Percentiles rank a stretch among this genome's conserved stretches.
phyloP scores from a whole-genome alignment of 73 alveolate genomes.

The Tetrahymena elliotti region DNA sequence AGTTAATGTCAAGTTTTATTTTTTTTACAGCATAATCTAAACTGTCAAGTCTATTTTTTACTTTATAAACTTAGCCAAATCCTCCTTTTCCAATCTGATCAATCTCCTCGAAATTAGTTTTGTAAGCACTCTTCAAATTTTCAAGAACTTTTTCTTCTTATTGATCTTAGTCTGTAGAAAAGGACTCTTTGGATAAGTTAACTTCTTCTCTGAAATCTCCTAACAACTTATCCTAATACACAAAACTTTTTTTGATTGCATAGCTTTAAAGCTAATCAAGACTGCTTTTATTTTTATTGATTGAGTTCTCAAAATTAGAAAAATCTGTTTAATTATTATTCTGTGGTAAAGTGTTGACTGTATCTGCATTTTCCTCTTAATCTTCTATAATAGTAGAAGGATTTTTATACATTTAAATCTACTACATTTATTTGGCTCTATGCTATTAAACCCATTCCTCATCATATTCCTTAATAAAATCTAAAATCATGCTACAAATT shows the following conservation, averaged over 20 bases:
- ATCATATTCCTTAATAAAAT: not conserved
- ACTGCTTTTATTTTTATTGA: not conserved
- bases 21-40: slow-evolving; percentile 43
- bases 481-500: not conserved
- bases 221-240: not conserved
- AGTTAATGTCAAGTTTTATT: slow-evolving; percentile 14
- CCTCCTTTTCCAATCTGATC: slow-evolving; percentile 50
- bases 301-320: not conserved
- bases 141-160: not conserved
- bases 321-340: not conserved
- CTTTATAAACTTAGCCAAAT: slow-evolving; percentile 46
- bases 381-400: not conserved
- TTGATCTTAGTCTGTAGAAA: not conserved
- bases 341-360: not conserved
- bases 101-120: slow-evolving; percentile 19
- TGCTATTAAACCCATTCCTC: not conserved
- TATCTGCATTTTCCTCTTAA: not conserved
- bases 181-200: not conserved
- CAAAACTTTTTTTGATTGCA: not conserved
- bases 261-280: not conserved
- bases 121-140: not conserved
- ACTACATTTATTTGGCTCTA: not conserved
- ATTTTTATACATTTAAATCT: not conserved
- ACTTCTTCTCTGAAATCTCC: not conserved
- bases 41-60: slow-evolving; percentile 38